Evolutionary conservation across 176 grass and related monocot species (phyloP).

Genomic region (Juncus inflexus): DNA sequence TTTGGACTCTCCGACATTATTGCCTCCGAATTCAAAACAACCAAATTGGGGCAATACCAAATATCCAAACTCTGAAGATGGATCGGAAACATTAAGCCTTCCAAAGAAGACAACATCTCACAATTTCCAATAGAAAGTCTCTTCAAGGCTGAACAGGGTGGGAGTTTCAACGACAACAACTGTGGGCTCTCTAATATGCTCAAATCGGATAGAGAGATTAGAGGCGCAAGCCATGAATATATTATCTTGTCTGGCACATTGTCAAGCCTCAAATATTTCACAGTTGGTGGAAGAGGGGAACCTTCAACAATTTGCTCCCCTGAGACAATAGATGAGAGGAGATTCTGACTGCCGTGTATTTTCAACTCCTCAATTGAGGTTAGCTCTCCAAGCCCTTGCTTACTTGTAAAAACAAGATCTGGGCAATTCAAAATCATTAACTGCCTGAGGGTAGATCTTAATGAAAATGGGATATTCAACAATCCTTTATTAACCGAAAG

Average conservation of each 20-base stretch:
- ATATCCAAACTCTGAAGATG: background rate
- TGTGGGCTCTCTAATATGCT: accelerated
- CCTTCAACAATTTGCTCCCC: background rate
- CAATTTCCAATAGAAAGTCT: accelerated
- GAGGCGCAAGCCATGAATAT: background rate
- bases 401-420: slow-evolving; percentile 8
- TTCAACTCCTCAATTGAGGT: slow-evolving; percentile 20
- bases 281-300: slow-evolving; percentile 23
- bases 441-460: slow-evolving; percentile 10
- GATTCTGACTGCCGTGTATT: slow-evolving; percentile 18
- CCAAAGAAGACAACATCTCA: background rate
- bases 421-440: slow-evolving; percentile 4
- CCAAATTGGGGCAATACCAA: accelerated
- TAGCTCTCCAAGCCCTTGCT: slow-evolving; percentile 9
- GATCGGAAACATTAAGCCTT: slow-evolving; percentile 13
- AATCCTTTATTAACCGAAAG: background rate
- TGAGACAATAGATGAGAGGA: slow-evolving; percentile 20
- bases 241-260: background rate
- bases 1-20: background rate
- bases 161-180: slow-evolving; percentile 11
- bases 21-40: background rate
- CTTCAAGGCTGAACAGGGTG: background rate
- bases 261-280: slow-evolving; percentile 16
- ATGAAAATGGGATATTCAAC: slow-evolving; percentile 13
- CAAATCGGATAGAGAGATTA: background rate